phyloP scores from a whole-genome alignment of 2,329 filamentous ascomycete species.

The Fusarium succisae region DNA sequence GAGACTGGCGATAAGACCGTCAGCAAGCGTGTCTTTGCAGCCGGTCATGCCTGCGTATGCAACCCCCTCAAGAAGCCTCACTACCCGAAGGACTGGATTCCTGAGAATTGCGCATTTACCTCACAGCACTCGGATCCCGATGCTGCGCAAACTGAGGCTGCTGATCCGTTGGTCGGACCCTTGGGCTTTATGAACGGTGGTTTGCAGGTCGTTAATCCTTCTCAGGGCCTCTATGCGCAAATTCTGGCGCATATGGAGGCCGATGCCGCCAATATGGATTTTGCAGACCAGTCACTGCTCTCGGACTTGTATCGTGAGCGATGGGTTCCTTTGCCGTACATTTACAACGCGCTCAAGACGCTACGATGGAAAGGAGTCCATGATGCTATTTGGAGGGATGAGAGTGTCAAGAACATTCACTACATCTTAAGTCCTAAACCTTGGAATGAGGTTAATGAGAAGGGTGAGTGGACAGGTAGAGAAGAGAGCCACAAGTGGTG shows the following conservation, averaged over 20 bases:
- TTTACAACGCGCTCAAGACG: constrained; percentile 72
- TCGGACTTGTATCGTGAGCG: constrained; percentile 63
- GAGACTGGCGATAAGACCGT: constrained; percentile 25
- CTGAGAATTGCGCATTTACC: constrained; percentile 67
- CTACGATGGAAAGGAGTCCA: constrained; percentile 64
- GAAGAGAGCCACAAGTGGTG: constrained; percentile 66
- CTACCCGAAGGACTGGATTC: constrained; percentile 77
- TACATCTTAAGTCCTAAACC: constrained; percentile 71
- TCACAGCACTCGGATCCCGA: constrained; percentile 59
- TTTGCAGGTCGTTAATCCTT: constrained; percentile 66
- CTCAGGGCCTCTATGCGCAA: constrained; percentile 55
- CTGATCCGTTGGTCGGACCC: constrained; percentile 56
- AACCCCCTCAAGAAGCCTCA: constrained; percentile 82
- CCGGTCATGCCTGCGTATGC: constrained; percentile 85
- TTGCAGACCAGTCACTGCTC: constrained; percentile 69
- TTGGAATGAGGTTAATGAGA: constrained; percentile 62
- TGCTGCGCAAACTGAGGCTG: constrained; percentile 56
- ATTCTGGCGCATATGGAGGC: constrained; percentile 62
- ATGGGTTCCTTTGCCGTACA: constrained; percentile 68
- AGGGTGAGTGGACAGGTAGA: constrained; percentile 55
- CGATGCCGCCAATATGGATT: constrained; percentile 59
- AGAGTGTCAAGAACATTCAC: constrained; percentile 68
- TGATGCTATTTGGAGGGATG: constrained; percentile 65
- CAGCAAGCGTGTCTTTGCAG: constrained; percentile 77
- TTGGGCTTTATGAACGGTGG: constrained; percentile 62